These are phyloP conservation scores for Pestalotiopsis sp. DNA, from an alignment of 2,329 filamentous ascomycete genomes.

Conservation along the genomic window DNA sequence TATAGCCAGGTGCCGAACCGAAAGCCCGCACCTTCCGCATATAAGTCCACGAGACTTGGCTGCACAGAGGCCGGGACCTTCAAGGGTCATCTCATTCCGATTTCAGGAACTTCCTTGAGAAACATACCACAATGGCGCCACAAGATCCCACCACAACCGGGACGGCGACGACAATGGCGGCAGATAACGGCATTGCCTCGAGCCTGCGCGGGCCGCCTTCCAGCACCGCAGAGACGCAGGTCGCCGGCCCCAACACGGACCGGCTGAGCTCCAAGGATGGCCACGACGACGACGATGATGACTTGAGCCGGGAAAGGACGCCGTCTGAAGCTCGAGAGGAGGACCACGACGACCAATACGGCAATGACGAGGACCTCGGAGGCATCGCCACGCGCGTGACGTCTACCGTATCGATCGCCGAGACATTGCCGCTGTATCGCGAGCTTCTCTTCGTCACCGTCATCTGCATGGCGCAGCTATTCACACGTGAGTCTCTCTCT, in stretches of 20 bases:
- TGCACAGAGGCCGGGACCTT: not conserved
- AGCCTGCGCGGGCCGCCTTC: not conserved
- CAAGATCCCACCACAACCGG: not conserved
- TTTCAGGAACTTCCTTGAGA: not conserved
- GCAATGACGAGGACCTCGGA: not conserved
- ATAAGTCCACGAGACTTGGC: not conserved
- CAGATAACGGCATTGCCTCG: not conserved
- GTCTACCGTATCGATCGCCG: slow-evolving; percentile 15
- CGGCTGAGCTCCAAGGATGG: not conserved
- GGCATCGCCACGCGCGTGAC: not conserved
- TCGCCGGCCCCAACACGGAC: not conserved
- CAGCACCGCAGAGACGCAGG: slow-evolving; percentile 2
- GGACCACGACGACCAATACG: not conserved
- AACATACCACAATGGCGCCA: not conserved
- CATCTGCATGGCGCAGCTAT: slow-evolving; percentile 36
- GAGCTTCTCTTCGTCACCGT: slow-evolving; percentile 36
- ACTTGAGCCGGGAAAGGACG: not conserved
- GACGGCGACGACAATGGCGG: not conserved
- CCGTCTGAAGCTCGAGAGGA: not conserved
- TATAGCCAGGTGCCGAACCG: not conserved
- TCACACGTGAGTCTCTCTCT: slow-evolving; percentile 12
- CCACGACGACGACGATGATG: not conserved
- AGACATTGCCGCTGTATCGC: slow-evolving; percentile 13
- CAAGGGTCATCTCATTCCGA: not conserved
- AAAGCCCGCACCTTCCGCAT: not conserved